These are phyloP conservation scores for Babesia caballi DNA, from an alignment of 169 alveolate species.

Conservation along the genomic window DNA sequence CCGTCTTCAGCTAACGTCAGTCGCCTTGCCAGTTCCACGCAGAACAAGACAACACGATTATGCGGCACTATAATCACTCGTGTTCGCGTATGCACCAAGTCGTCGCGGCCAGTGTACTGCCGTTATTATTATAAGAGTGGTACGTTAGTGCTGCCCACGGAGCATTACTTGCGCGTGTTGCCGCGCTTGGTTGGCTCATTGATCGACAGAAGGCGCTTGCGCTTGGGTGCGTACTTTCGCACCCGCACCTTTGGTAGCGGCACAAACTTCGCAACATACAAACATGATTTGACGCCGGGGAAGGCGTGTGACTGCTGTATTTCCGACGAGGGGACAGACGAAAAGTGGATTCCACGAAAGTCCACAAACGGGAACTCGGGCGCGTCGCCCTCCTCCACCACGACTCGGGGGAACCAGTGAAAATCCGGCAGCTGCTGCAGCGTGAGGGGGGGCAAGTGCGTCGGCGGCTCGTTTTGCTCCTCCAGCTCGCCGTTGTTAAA, in stretches of 20 bases:
- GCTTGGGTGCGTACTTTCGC: slow-evolving; percentile 1
- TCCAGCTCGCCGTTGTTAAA: slow-evolving; percentile 4
- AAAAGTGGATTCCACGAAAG: not conserved
- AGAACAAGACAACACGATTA: too few relatives aligned
- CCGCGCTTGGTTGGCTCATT: not conserved
- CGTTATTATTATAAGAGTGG: too few relatives aligned
- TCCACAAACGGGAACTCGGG: not conserved
- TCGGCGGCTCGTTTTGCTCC: not conserved
- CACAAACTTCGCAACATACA: slow-evolving; percentile 3
- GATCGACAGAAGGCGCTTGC: not conserved
- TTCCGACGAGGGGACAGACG: not conserved
- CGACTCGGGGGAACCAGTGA: slow-evolving; percentile 1
- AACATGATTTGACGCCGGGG: slow-evolving; percentile 2
- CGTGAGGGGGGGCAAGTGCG: not conserved
- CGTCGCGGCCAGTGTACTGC: too few relatives aligned
- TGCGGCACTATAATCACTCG: too few relatives aligned
- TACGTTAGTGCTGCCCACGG: too few relatives aligned
- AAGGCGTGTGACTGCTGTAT: slow-evolving; percentile 20
- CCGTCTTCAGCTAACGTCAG: too few relatives aligned
- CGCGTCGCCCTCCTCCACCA: not conserved
- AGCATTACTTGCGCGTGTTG: not conserved
- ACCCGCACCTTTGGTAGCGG: not conserved
- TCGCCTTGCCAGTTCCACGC: too few relatives aligned
- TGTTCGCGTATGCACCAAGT: too few relatives aligned
- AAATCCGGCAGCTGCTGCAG: not conserved